These are phyloP conservation scores for Saprolegnia parasitica DNA, from an alignment of 352 stramenopile genomes.

Conservation along the genomic window DNA sequence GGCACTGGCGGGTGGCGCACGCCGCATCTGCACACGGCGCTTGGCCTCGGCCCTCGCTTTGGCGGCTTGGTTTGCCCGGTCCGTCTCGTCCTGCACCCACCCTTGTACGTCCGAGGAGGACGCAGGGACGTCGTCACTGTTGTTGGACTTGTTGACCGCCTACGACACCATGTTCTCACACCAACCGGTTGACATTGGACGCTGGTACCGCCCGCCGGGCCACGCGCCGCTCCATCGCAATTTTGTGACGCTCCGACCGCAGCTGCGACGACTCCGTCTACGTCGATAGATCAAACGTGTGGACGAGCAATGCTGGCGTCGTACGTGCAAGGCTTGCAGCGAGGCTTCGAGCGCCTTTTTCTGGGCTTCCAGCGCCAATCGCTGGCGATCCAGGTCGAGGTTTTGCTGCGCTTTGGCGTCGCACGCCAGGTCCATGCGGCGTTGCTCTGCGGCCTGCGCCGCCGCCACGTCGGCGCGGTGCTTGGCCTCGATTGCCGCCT, in stretches of 20 bases:
- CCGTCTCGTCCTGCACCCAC: slow-evolving; percentile 6
- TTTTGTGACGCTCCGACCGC: neutral
- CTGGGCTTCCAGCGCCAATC: slow-evolving; percentile 5
- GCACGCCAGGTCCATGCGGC: neutral
- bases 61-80: neutral
- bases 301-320: neutral
- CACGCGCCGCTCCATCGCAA: slow-evolving; percentile 19
- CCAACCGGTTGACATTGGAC: neutral
- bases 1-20: neutral
- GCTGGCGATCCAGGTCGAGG: neutral
- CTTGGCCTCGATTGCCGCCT: neutral
- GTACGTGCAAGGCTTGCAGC: slow-evolving; percentile 14
- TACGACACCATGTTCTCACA: neutral
- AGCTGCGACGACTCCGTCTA: slow-evolving; percentile 16
- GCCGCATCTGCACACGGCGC: slow-evolving; percentile 9
- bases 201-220: neutral
- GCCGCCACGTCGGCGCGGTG: neutral
- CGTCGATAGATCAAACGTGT: neutral
- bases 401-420: neutral
- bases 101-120: neutral
- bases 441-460: neutral
- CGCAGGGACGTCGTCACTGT: neutral
- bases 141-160: neutral
- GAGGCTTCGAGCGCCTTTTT: slow-evolving; percentile 15
- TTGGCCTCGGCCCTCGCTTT: slow-evolving; percentile 8